A percentile compares a stretch with the other conserved stretches of the same genome.
These are phyloP conservation scores for Colletotrichum destructivum DNA, from an alignment of 2,329 filamentous ascomycete species.

Conservation along the genomic window DNA sequence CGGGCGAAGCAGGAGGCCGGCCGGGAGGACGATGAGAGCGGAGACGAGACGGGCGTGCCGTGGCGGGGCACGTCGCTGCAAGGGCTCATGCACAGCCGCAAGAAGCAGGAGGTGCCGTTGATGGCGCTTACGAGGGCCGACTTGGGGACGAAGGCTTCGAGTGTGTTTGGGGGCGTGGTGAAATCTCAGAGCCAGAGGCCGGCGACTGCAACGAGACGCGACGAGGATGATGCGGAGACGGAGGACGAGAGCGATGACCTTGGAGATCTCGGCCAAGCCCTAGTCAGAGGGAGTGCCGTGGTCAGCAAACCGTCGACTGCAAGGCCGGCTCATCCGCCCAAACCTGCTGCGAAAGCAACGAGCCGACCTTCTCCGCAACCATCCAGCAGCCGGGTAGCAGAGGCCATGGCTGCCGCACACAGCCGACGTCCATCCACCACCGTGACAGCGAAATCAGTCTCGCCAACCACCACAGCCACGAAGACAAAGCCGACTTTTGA, in stretches of 20 bases:
- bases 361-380: neutral
- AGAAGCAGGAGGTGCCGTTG: constrained; percentile 48
- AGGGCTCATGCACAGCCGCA: constrained; percentile 61
- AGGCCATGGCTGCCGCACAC: neutral
- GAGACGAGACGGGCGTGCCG: constrained; percentile 47
- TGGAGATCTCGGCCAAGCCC: neutral
- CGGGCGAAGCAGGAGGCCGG: constrained; percentile 41
- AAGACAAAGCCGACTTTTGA: neutral
- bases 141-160: constrained; percentile 47
- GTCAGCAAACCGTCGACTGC: no score
- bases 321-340: neutral
- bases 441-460: constrained; percentile 20
- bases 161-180: constrained; percentile 44
- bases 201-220: constrained; percentile 35
- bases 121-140: constrained; percentile 47
- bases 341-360: neutral
- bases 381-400: neutral
- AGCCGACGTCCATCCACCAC: neutral
- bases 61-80: constrained; percentile 54
- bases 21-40: constrained; percentile 48
- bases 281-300: neutral
- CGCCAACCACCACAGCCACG: constrained; percentile 50
- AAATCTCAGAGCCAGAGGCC: constrained; percentile 29
- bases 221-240: neutral
- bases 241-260: constrained; percentile 40